Evolutionary conservation across 495 filamentous ascomycete species (phyloP), one percentile per base, ranked within the genome.

Genomic region (Hyaloscypha finlandica): DNA sequence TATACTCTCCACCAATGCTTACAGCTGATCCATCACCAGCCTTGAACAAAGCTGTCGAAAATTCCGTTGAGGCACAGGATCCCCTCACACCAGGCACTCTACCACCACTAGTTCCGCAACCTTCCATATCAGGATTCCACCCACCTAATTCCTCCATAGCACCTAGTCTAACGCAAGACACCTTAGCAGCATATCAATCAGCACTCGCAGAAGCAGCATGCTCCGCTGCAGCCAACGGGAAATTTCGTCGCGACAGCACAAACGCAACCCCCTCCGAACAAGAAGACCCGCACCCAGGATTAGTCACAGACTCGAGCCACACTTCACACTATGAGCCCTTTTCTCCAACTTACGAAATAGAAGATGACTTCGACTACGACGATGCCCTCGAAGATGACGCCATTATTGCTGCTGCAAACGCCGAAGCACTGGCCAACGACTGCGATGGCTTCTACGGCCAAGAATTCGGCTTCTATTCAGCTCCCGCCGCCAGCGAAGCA

Each of bases 381-480:
- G 89, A 92, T 58, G 86, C 85, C 67, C 81, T 87, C 6, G 89
- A 89, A 63, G 92, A 97, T 71, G 93, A 97, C 69, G 84, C 86
- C 52, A 96, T 99, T 74, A 92, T 98, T 67, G 96, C 94, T 0
- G 95, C 90, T 31, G 95, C 95, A 22, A 99, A 99, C 70, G 94
- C 94, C 6, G 92, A 94, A 72, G 95, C 91, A 25, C 83, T 99
- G 4, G 95, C 95, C 20, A 92, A 91, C 68, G 95, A 99, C 70
- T 88, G 88, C 19, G 94, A 97, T 58, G 94, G 91, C 8, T 94
- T 93, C 79, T 99, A 99, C 74, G 96, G 95, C 3, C 90, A 93
- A 69, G 95, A 99, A 75, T 99, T 99, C 70, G 94, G 93, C n/a
- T 99, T 99, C 77, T 98, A 95, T 74, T 92, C 94, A 12, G 85